Evolutionary conservation across 2,329 filamentous ascomycete genomes (phyloP).

Genomic region (Penicillium brasilianum): DNA sequence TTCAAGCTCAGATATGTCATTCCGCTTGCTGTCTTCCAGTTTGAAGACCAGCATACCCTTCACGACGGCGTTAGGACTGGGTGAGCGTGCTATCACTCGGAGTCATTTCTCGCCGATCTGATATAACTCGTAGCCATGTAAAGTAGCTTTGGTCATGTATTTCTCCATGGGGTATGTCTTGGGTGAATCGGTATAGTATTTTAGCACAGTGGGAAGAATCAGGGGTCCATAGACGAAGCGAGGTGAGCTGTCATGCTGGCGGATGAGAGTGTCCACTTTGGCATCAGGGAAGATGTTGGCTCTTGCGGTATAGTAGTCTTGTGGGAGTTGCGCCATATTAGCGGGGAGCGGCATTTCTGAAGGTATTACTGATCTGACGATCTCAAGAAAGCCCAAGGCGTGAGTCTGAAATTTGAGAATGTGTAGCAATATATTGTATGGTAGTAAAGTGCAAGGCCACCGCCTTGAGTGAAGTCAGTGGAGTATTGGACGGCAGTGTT

Average conservation of each 20-base stretch:
- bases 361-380: neutral
- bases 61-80: neutral
- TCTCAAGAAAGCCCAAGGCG: neutral
- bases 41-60: neutral
- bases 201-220: conserved; percentile 40
- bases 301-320: neutral
- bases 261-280: neutral
- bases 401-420: no score
- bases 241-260: neutral
- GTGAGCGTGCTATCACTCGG: neutral
- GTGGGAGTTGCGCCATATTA: neutral
- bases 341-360: neutral
- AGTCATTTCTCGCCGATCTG: neutral
- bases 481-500: neutral
- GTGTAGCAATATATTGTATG: neutral
- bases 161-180: conserved; percentile 16
- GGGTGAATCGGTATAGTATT: conserved; percentile 30
- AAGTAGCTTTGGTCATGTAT: conserved; percentile 35
- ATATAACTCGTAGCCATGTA: conserved; percentile 32
- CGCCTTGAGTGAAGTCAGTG: neutral
- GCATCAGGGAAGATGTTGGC: neutral
- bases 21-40: neutral
- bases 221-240: conserved; percentile 13
- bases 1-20: neutral
- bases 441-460: neutral